A percentile compares a stretch with the other conserved stretches of the same genome.
phyloP scores from a whole-genome alignment of 225 moss, liverwort and hornwort species.

The Takakia lepidozioides region DNA sequence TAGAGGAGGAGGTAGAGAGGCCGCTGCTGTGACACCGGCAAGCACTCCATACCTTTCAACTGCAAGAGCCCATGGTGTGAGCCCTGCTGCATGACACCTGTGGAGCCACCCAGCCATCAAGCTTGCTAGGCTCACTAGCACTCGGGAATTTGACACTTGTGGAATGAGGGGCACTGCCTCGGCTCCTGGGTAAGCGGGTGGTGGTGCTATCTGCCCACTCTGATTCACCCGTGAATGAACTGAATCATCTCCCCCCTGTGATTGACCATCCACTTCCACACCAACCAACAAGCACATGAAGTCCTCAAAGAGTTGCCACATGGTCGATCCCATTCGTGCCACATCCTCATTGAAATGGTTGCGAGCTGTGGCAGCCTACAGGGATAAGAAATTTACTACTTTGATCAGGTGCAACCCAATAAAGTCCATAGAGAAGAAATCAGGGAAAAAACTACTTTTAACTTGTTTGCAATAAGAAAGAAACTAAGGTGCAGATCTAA shows the following conservation, averaged over 20 bases:
- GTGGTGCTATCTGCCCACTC: conserved; percentile 24
- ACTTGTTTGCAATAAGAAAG: no score
- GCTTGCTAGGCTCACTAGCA: conserved; percentile 69
- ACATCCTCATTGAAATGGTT: conserved; percentile 81
- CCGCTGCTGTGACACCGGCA: conserved; percentile 67
- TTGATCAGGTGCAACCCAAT: no score
- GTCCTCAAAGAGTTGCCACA: conserved; percentile 84
- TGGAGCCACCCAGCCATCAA: conserved; percentile 97
- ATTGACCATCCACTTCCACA: conserved; percentile 42
- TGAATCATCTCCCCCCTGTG: conserved; percentile 49
- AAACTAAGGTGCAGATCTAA: no score
- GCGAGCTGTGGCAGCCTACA: conserved; percentile 28
- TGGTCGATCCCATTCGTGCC: conserved; percentile 49
- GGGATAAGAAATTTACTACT: no score
- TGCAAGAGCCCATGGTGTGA: conserved; percentile 42
- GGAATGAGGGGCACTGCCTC: conserved; percentile 63
- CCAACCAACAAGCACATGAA: conserved; percentile 66
- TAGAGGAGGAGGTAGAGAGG: conserved; percentile 46
- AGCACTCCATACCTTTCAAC: conserved; percentile 82
- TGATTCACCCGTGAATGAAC: conserved; percentile 37
- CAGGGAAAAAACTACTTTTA: no score
- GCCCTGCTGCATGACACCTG: conserved; percentile 58
- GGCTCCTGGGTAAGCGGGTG: conserved; percentile 34
- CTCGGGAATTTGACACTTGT: conserved; percentile 62
- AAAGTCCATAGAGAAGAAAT: no score